Conservation (phyloP, 202 grass and related monocot genomes). For the Digitaria exilis region DNA sequence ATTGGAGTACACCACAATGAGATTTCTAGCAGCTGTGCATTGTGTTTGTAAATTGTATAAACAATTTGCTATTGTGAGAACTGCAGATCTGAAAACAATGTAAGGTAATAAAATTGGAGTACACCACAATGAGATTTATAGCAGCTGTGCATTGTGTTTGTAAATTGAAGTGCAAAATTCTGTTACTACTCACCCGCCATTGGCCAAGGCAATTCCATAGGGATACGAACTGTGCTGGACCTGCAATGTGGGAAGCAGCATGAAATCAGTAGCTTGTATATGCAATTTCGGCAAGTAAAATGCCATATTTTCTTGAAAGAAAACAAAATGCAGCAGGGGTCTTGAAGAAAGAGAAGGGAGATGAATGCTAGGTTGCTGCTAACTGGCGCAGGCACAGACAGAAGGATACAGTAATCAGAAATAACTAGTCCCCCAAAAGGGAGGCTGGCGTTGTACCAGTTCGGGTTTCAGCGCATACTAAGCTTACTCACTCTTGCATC, state of each 20-base stretch:
- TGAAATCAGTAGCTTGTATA: slow-evolving; percentile 14
- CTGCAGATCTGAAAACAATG: background rate
- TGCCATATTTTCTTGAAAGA: background rate
- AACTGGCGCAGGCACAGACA: background rate
- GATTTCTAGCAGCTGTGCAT: background rate
- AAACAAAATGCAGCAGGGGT: background rate
- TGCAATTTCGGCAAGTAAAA: background rate
- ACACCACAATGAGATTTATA: background rate
- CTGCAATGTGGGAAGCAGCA: slow-evolving; percentile 38
- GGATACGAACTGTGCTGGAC: slow-evolving; percentile 71
- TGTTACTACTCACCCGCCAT: slow-evolving; percentile 71
- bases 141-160: background rate
- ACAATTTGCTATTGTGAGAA: background rate
- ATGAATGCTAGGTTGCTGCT: background rate
- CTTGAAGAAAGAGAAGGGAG: background rate
- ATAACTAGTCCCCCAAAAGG: background rate
- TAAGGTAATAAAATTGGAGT: background rate
- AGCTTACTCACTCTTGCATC: background rate
- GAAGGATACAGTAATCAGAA: background rate
- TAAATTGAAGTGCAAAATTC: background rate
- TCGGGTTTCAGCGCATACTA: background rate
- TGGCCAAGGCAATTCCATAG: slow-evolving; percentile 88
- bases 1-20: background rate
- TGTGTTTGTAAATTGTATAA: background rate
- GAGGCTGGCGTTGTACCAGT: background rate